Base-by-base conservation (phyloP, 805 yeast genomes). In the Saccharomycodes ludwigii region DNA sequence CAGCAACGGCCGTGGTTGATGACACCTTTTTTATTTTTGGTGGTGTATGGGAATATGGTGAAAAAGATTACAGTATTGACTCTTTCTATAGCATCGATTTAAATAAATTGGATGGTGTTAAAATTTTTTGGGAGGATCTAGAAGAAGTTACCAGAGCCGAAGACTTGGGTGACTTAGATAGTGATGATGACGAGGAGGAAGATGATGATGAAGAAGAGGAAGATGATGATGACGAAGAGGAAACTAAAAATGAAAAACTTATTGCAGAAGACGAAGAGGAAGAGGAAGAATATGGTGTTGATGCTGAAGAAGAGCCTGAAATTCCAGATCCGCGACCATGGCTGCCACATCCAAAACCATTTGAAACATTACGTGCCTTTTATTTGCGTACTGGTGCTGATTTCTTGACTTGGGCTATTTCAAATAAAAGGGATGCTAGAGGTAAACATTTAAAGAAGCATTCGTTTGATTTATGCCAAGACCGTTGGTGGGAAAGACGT, bases 401-500 rank as follows among this genome's bases (percentile, higher is more conserved):
- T 18, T 88, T 88, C 57, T 66, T 88, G 44, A 84, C 84, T 51
- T 88, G 97, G 96, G 83, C 94, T 2, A 80, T 85, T 41, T 77
- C 91, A 4, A 80, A 77, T 49, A 80, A 84, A 44, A 68, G 80
- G 43, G 86, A 80, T 36, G 76, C 84, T 10, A 72, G 94, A 47
- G 97, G 95, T 33, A 88, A 88, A 53, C 77, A 81, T 47, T 67
- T 88, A 54, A 86, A 88, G 59, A 76, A 78, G 34, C 79, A 82
- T 27, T 78, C 96, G 0, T 88, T 88, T 50, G 95, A 85, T 40
- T 58, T 88, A 38, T 79, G 91, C 53, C 94, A 86, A 56, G 88
- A 79, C 42, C 73, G 98, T 60, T 88, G 94, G 91, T 88, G 97
- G 97, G 97, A 88, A 53, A 79, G 97, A 61, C 75, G 96, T 59